These are phyloP conservation scores for Vanilla planifolia DNA, from an alignment of 106 monocot species.

Conservation along the genomic window DNA sequence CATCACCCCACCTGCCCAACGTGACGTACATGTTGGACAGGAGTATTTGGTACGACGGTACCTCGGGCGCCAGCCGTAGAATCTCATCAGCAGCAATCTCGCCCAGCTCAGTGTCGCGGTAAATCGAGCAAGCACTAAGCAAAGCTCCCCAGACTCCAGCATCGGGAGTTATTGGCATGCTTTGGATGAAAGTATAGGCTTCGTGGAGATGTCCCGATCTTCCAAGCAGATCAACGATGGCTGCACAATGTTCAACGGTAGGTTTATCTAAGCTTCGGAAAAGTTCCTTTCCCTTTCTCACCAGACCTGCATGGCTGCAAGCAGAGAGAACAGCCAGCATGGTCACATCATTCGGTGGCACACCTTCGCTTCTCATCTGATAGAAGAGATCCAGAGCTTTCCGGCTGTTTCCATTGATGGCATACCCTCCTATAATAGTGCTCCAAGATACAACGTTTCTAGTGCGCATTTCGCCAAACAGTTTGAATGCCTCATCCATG, in stretches of 20 bases:
- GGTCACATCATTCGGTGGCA: conserved; percentile 22
- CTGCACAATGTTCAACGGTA: conserved; percentile 43
- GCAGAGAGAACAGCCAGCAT: conserved; percentile 19
- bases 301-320: conserved; percentile 22
- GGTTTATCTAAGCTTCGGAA: conserved; percentile 14
- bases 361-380: conserved; percentile 13
- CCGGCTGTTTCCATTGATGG: conserved; percentile 23
- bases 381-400: conserved; percentile 9
- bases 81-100: conserved; percentile 21
- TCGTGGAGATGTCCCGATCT: conserved; percentile 34
- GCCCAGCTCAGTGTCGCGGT: conserved; percentile 12
- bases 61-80: conserved; percentile 10
- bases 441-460: conserved; percentile 10
- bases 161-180: conserved; percentile 40
- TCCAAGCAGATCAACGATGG: conserved; percentile 53
- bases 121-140: conserved; percentile 21
- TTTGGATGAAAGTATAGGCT: conserved; percentile 30
- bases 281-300: conserved; percentile 16
- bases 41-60: conserved; percentile 19
- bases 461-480: conserved; percentile 4
- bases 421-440: neutral
- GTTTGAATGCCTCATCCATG: neutral
- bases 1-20: conserved; percentile 17
- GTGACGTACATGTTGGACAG: conserved; percentile 23
- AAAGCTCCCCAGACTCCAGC: conserved; percentile 51